A percentile compares a stretch with the other conserved stretches of the same genome.
These are phyloP conservation scores for Cladophialophora carrionii DNA, from an alignment of 2,329 filamentous ascomycete genomes.

Conservation along the genomic window DNA sequence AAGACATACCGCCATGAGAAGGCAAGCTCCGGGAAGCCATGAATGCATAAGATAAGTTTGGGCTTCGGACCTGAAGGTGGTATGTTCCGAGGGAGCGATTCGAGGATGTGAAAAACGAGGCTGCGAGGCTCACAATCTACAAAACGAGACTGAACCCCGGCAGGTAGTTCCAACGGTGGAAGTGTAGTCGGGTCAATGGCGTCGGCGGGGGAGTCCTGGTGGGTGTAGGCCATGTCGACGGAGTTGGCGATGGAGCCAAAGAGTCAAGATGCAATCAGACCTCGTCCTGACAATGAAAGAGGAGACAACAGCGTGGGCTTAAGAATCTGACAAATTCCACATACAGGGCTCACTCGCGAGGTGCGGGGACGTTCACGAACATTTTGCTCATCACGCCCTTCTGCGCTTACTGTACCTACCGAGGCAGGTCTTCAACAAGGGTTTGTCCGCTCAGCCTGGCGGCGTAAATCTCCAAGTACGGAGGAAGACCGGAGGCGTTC, in stretches of 20 bases:
- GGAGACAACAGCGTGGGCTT: not conserved
- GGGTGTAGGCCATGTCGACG: slow-evolving; percentile 31
- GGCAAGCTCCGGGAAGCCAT: slow-evolving; percentile 68
- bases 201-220: slow-evolving; percentile 30
- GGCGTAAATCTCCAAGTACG: not conserved
- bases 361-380: not conserved
- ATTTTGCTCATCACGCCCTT: not conserved
- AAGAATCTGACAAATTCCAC: not conserved
- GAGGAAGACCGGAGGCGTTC: not conserved
- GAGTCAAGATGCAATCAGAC: not conserved
- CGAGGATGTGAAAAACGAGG: slow-evolving; percentile 60
- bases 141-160: slow-evolving; percentile 59
- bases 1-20: slow-evolving; percentile 71
- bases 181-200: slow-evolving; percentile 39
- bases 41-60: slow-evolving; percentile 35
- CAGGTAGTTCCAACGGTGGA: slow-evolving; percentile 58
- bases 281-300: not conserved
- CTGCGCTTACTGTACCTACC: not conserved
- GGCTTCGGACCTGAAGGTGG: slow-evolving; percentile 26
- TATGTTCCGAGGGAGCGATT: slow-evolving; percentile 30
- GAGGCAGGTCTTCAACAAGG: not conserved
- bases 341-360: not conserved
- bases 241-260: not conserved
- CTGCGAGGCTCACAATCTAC: slow-evolving; percentile 59
- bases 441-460: not conserved